A percentile compares a stretch with the other conserved stretches of the same genome.
Conservation (phyloP, 1,284 basidiomycete species). For the Pseudozyma tsukubaensis region DNA sequence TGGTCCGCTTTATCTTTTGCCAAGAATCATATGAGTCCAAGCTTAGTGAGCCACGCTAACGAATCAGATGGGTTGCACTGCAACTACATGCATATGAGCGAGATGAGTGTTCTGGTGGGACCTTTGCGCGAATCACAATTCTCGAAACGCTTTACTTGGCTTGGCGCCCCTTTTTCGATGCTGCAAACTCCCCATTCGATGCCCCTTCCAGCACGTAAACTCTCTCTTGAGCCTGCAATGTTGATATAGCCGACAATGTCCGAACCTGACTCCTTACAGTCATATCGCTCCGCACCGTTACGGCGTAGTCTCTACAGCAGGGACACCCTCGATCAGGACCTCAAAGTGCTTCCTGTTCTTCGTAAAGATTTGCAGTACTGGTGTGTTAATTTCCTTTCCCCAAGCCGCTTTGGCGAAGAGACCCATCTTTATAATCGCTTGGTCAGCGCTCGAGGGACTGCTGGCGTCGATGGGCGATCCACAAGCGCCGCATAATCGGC, state of each 20-base stretch:
- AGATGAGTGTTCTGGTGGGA: too few relatives aligned
- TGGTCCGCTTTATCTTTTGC: not conserved
- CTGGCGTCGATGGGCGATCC: constrained; percentile 18
- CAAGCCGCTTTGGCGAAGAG: constrained; percentile 28
- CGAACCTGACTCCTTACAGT: too few relatives aligned
- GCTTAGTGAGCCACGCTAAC: too few relatives aligned
- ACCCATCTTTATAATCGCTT: constrained; percentile 33
- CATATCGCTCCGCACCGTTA: not conserved
- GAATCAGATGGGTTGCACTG: too few relatives aligned
- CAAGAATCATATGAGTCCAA: not conserved
- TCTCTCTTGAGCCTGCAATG: too few relatives aligned
- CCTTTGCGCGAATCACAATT: too few relatives aligned
- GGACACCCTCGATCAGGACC: constrained; percentile 9
- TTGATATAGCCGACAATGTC: too few relatives aligned
- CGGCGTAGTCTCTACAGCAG: not conserved
- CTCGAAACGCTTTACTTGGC: not conserved
- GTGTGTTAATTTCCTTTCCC: constrained; percentile 5
- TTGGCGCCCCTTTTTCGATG: too few relatives aligned
- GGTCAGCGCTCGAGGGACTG: constrained; percentile 6
- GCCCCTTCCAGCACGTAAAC: too few relatives aligned
- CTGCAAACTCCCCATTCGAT: too few relatives aligned
- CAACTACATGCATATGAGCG: too few relatives aligned
- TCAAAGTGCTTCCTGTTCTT: constrained; percentile 31
- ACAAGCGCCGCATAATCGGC: constrained; percentile 29
- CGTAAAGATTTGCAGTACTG: constrained; percentile 16